phyloP scores from a whole-genome alignment of 805 yeast genomes.

The Yarrowia sp. region DNA sequence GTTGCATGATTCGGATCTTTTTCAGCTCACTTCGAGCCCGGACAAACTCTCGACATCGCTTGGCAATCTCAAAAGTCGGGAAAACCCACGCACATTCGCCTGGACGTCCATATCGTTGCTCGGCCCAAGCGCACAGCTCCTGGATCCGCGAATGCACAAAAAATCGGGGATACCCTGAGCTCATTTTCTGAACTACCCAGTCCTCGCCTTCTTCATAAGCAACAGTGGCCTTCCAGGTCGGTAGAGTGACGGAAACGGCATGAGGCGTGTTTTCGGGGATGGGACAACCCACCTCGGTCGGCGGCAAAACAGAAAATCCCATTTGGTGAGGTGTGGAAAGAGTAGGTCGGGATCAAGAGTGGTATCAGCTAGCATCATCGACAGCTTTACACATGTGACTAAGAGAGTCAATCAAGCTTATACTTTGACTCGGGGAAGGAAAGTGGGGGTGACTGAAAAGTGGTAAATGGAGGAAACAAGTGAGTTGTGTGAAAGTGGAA shows the following conservation, averaged over 20 bases:
- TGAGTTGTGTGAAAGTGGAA: background rate
- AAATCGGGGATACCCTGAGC: constrained; percentile 80
- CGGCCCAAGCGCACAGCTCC: constrained; percentile 49
- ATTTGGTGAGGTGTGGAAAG: background rate
- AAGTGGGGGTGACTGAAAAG: background rate
- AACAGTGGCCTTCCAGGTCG: constrained; percentile 92
- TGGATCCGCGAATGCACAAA: constrained; percentile 51
- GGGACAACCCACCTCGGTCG: constrained; percentile 71
- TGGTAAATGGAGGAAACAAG: too few relatives aligned
- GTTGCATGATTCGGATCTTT: constrained; percentile 69
- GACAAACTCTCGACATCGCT: constrained; percentile 83
- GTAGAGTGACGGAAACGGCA: constrained; percentile 93
- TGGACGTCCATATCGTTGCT: constrained; percentile 76
- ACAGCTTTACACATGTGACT: constrained; percentile 18
- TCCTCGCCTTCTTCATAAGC: constrained; percentile 91
- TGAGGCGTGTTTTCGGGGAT: constrained; percentile 91
- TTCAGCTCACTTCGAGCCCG: constrained; percentile 47
- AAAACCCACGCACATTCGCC: constrained; percentile 78
- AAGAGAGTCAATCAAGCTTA: constrained; percentile 16
- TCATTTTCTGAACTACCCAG: constrained; percentile 78
- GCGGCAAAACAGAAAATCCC: constrained; percentile 45
- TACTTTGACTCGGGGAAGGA: constrained; percentile 21
- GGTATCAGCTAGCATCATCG: background rate
- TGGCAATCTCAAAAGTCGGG: constrained; percentile 79
- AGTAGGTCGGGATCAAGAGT: background rate